phyloP scores from a whole-genome alignment of 495 filamentous ascomycete species.

The Penicillium tannophilum region DNA sequence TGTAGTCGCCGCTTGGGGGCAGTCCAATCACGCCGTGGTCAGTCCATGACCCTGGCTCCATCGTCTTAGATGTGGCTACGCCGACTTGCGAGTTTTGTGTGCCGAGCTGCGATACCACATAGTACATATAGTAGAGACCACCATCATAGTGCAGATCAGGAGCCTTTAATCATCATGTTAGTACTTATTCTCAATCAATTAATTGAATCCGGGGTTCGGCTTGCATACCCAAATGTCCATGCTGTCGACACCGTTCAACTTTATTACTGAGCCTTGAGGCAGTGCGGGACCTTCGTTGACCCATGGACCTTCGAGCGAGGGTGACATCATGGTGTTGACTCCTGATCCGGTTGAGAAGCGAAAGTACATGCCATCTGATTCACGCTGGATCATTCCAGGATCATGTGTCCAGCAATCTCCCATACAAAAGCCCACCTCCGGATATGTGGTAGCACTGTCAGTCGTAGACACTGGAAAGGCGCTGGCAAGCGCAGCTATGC shows the following conservation, averaged over 20 bases:
- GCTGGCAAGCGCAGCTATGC: background rate
- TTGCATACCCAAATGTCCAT: constrained; percentile 59
- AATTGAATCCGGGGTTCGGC: background rate
- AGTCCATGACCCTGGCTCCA: constrained; percentile 64
- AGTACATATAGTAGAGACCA: constrained; percentile 71
- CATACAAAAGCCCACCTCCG: constrained; percentile 57
- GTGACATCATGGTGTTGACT: constrained; percentile 60
- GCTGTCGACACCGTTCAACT: constrained; percentile 48
- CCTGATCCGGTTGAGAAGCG: constrained; percentile 69
- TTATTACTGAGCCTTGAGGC: constrained; percentile 58
- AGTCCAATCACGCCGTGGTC: constrained; percentile 55
- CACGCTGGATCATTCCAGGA: constrained; percentile 62
- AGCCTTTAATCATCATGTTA: constrained; percentile 46
- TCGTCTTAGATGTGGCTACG: constrained; percentile 60
- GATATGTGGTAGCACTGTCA: constrained; percentile 35
- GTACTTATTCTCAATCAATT: background rate
- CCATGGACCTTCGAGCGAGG: constrained; percentile 66
- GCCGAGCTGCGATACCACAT: constrained; percentile 66
- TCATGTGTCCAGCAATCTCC: constrained; percentile 66
- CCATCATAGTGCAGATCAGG: constrained; percentile 63
- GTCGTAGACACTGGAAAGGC: background rate
- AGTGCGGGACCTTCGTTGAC: constrained; percentile 57
- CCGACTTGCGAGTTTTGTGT: constrained; percentile 65
- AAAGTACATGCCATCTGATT: constrained; percentile 69
- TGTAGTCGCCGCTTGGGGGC: constrained; percentile 54